Evolutionary conservation across 352 stramenopile genomes (phyloP).

Genomic region (Globisporangium uncinulatum): DNA sequence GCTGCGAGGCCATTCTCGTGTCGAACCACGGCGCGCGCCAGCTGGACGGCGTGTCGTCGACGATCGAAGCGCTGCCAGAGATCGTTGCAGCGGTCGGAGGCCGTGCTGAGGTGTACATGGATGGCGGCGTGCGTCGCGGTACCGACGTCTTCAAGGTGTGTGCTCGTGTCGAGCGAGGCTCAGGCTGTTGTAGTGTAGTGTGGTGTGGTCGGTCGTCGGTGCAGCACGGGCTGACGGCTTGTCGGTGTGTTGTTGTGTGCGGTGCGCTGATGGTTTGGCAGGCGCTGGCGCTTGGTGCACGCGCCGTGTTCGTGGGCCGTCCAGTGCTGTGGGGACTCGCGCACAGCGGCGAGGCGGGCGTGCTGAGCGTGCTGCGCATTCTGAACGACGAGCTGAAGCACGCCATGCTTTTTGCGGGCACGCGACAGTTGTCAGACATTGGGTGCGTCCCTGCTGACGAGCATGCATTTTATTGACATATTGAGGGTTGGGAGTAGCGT

Average conservation of each 20-base stretch:
- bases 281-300: constrained; percentile 89
- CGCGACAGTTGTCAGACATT: constrained; percentile 61
- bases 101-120: constrained; percentile 89
- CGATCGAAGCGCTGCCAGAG: constrained; percentile 91
- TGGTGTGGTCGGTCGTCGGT: too few species aligned
- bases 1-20: constrained; percentile 89
- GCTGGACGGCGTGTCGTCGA: constrained; percentile 85
- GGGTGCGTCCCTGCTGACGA: too few species aligned
- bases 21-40: constrained; percentile 93
- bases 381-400: constrained; percentile 91
- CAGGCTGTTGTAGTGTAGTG: not conserved
- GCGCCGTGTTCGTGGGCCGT: constrained; percentile 92
- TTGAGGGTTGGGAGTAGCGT: too few species aligned
- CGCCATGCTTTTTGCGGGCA: constrained; percentile 87
- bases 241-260: not conserved
- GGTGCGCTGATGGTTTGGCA: constrained; percentile 8
- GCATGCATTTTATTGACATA: too few species aligned
- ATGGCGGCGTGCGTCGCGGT: constrained; percentile 92
- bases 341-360: constrained; percentile 84
- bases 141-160: constrained; percentile 93
- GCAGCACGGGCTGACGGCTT: too few species aligned
- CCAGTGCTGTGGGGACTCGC: constrained; percentile 93
- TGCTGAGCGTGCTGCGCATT: constrained; percentile 86
- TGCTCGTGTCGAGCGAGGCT: not conserved
- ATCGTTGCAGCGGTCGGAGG: constrained; percentile 83